Conservation (phyloP, 371 early-diverging fungal species). For the Apophysomyces trapeziformis region DNA sequence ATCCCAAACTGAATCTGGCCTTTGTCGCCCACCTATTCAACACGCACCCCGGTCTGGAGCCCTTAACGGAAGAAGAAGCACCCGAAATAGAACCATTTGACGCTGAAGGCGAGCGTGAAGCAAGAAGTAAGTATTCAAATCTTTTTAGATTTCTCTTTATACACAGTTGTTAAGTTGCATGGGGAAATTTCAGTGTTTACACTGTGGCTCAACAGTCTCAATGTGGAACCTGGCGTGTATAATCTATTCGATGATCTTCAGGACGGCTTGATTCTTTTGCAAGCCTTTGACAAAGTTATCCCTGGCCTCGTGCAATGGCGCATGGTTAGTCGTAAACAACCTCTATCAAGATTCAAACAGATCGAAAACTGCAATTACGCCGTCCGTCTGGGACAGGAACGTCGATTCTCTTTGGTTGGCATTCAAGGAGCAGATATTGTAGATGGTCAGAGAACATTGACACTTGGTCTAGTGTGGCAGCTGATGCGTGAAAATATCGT, state of each 20-base stretch:
- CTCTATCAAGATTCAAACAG: constrained; percentile 84
- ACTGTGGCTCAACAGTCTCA: constrained; percentile 91
- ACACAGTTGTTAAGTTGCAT: too few relatives aligned
- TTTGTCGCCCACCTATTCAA: constrained; percentile 93
- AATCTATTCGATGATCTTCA: constrained; percentile 79
- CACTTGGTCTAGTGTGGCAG: constrained; percentile 90
- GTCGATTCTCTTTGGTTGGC: constrained; percentile 86
- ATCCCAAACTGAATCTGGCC: constrained; percentile 91
- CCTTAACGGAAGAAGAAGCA: constrained; percentile 79
- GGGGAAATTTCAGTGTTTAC: constrained; percentile 65
- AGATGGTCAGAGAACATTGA: constrained; percentile 85
- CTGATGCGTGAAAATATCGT: constrained; percentile 94
- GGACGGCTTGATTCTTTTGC: constrained; percentile 79
- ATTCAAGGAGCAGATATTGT: constrained; percentile 92
- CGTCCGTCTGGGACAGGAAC: constrained; percentile 79
- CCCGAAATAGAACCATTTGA: constrained; percentile 86
- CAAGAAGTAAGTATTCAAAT: constrained; percentile 54
- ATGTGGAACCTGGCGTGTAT: constrained; percentile 91
- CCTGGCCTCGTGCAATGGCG: constrained; percentile 90
- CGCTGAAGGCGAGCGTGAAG: constrained; percentile 88
- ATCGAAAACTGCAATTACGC: constrained; percentile 95
- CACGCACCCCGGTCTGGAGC: constrained; percentile 87
- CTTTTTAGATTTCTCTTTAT: background rate
- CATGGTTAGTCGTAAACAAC: constrained; percentile 72
- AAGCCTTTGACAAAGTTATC: constrained; percentile 88